Percentiles rank a stretch among this genome's conserved stretches.
Evolutionary conservation across 2,329 filamentous ascomycete species (phyloP).

Genomic region (Teratosphaeria destructans): DNA sequence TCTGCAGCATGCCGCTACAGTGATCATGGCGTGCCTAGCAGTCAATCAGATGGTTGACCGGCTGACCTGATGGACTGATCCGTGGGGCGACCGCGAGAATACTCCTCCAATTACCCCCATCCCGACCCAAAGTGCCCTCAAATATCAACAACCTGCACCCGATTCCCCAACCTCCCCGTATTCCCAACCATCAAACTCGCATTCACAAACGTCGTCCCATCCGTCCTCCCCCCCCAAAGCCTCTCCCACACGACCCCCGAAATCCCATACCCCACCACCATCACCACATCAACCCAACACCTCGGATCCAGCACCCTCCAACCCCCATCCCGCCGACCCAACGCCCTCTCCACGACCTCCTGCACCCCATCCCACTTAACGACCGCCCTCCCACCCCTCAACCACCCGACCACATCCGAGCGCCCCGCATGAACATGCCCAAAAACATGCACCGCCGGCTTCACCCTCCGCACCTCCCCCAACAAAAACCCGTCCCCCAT

Average conservation of each 20-base stretch:
- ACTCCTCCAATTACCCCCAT: neutral
- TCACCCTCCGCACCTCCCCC: constrained; percentile 61
- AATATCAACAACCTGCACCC: constrained; percentile 28
- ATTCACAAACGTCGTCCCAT: constrained; percentile 49
- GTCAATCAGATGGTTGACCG: too few species aligned
- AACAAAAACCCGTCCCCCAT: constrained; percentile 61
- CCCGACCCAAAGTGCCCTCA: neutral
- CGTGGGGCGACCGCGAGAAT: too few species aligned
- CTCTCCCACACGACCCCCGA: constrained; percentile 50
- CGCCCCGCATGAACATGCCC: constrained; percentile 69
- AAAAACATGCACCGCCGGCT: constrained; percentile 68
- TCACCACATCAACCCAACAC: constrained; percentile 41
- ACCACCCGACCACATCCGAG: constrained; percentile 14
- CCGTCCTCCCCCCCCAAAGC: constrained; percentile 45
- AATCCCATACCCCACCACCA: constrained; percentile 43
- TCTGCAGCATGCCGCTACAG: too few species aligned
- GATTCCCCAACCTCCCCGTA: constrained; percentile 40
- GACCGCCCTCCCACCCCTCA: constrained; percentile 51
- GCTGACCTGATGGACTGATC: too few species aligned
- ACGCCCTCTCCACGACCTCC: constrained; percentile 57
- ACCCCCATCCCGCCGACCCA: constrained; percentile 28
- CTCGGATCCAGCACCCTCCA: constrained; percentile 23
- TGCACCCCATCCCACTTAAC: constrained; percentile 69
- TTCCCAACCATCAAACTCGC: constrained; percentile 45
- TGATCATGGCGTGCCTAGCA: too few species aligned